Conservation (phyloP, 441 rosid species). For the Adansonia gregorii region DNA sequence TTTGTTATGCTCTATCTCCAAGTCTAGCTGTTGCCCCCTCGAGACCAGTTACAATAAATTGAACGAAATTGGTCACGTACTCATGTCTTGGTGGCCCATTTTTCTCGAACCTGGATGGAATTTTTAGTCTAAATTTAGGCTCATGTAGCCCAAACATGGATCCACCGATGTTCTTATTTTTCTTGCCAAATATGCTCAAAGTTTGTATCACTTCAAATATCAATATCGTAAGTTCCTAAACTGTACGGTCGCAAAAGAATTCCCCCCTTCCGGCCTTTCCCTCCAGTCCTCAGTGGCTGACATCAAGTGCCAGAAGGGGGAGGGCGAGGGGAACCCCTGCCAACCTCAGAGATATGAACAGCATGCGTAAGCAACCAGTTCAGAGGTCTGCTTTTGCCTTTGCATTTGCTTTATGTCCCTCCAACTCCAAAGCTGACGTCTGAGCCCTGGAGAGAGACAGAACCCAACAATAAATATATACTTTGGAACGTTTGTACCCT, state of each 20-base stretch:
- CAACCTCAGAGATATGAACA: background rate
- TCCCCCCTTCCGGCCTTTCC: background rate
- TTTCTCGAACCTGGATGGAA: background rate
- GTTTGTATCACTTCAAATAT: background rate
- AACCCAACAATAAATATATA: background rate
- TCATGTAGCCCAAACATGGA: background rate
- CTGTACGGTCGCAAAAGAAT: background rate
- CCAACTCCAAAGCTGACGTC: background rate
- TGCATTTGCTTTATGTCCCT: conserved; percentile 1
- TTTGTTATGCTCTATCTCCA: no score
- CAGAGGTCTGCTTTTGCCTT: background rate
- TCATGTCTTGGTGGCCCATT: background rate
- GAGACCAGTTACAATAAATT: no score
- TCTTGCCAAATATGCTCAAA: background rate
- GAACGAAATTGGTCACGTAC: no score
- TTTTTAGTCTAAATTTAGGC: background rate
- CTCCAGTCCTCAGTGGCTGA: background rate
- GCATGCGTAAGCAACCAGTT: conserved; percentile 3
- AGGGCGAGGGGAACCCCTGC: background rate
- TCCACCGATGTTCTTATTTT: no score
- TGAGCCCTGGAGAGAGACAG: background rate
- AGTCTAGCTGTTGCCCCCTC: no score
- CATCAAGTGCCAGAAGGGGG: background rate
- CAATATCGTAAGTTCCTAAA: background rate
- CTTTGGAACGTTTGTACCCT: background rate